Evolutionary conservation across 768 basidiomycete genomes (phyloP).

Genomic region (Leccinum disarticulatum): DNA sequence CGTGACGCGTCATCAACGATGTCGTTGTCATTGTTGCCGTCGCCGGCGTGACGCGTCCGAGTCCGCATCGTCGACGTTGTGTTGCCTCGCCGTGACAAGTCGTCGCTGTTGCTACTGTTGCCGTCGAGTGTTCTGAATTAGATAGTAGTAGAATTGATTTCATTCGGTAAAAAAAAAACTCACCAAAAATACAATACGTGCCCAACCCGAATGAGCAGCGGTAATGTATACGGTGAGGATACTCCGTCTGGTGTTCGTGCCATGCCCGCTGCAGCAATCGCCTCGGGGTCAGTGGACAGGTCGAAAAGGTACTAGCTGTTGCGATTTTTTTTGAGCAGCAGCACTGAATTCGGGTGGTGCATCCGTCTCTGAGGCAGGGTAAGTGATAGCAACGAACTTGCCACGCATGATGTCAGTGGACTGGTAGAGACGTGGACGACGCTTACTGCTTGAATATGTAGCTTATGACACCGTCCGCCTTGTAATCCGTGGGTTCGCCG

Average conservation of each 20-base stretch:
- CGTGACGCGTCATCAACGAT: too few relatives aligned
- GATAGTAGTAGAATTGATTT: too few relatives aligned
- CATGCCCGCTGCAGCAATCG: slow-evolving; percentile 68
- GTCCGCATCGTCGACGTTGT: too few relatives aligned
- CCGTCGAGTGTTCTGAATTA: too few relatives aligned
- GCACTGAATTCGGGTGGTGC: slow-evolving; percentile 73
- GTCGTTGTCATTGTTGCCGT: too few relatives aligned
- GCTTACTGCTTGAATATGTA: slow-evolving; percentile 90
- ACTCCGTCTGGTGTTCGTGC: slow-evolving; percentile 69
- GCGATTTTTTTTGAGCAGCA: slow-evolving; percentile 79
- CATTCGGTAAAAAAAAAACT: too few relatives aligned
- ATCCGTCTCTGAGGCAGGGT: slow-evolving; percentile 71
- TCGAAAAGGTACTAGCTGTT: slow-evolving; percentile 91
- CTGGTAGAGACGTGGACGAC: neutral
- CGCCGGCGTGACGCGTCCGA: too few relatives aligned
- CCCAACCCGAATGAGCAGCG: too few relatives aligned
- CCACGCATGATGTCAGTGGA: slow-evolving; percentile 47
- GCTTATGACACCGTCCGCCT: slow-evolving; percentile 92
- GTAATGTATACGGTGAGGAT: slow-evolving; percentile 44
- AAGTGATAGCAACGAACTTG: slow-evolving; percentile 82
- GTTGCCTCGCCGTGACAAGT: too few relatives aligned
- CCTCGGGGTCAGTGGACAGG: slow-evolving; percentile 67
- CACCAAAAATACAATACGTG: too few relatives aligned
- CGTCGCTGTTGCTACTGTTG: too few relatives aligned
- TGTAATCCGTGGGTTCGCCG: slow-evolving; percentile 78